Conservation (phyloP, 495 filamentous ascomycete species). For the Aspergillus nanangensis region DNA sequence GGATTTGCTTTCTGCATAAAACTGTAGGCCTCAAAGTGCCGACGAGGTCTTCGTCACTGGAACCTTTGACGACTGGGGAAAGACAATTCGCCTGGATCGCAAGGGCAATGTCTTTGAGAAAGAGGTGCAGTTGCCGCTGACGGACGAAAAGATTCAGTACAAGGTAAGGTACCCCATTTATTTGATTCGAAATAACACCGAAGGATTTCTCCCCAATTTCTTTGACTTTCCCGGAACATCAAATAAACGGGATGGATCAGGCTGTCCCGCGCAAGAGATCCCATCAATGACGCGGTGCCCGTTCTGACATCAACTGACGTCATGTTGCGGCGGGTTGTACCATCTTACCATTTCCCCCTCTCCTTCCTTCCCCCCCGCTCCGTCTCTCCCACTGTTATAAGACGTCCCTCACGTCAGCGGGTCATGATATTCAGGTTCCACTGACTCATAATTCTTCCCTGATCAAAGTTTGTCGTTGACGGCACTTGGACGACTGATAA, state of each 20-base stretch:
- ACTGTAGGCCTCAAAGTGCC: constrained; percentile 64
- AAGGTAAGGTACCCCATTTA: constrained; percentile 57
- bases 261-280: background rate
- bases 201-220: background rate
- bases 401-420: constrained; percentile 7
- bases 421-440: constrained; percentile 3
- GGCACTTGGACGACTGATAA: constrained; percentile 78
- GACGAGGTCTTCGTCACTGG: constrained; percentile 91
- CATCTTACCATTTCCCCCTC: constrained; percentile 5
- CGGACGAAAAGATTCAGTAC: constrained; percentile 67
- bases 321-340: constrained; percentile 13
- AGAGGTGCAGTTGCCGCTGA: constrained; percentile 62
- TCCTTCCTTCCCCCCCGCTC: background rate
- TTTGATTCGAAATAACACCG: too few species aligned
- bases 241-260: background rate
- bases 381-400: constrained; percentile 19
- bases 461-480: constrained; percentile 83
- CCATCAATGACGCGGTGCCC: constrained; percentile 24
- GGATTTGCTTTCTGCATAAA: too few species aligned
- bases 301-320: constrained; percentile 26
- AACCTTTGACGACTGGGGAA: constrained; percentile 91
- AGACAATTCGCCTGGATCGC: constrained; percentile 75
- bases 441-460: constrained; percentile 8
- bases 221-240: background rate
- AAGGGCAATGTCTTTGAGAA: constrained; percentile 69